phyloP scores from a whole-genome alignment of 352 stramenopile genomes.

The Pythium periplocum region DNA sequence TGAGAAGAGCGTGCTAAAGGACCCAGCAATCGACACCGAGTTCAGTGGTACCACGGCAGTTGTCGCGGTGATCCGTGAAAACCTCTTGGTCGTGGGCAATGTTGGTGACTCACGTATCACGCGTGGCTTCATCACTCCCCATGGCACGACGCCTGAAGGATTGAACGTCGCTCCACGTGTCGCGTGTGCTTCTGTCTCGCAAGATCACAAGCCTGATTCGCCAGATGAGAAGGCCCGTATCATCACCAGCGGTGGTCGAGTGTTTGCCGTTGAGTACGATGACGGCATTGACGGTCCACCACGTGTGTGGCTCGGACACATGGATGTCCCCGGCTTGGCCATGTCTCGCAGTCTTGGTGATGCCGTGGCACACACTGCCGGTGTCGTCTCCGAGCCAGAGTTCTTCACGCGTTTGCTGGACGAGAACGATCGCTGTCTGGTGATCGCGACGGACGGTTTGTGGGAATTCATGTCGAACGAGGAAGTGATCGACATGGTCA shows the following conservation, averaged over 20 bases:
- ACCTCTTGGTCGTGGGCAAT: constrained; percentile 92
- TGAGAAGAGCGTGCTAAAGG: constrained; percentile 83
- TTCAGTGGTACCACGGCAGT: constrained; percentile 88
- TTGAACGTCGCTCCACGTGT: constrained; percentile 25
- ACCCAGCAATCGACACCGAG: constrained; percentile 92
- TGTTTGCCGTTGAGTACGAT: constrained; percentile 99
- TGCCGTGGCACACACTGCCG: constrained; percentile 94
- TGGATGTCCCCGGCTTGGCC: constrained; percentile 97
- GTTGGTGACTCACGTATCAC: constrained; percentile 97
- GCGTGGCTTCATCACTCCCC: constrained; percentile 57
- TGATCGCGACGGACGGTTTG: constrained; percentile 97
- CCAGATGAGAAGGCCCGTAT: constrained; percentile 95
- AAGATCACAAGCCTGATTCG: constrained; percentile 97
- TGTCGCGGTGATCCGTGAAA: constrained; percentile 63
- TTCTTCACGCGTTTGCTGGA: constrained; percentile 86
- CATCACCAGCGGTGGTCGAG: constrained; percentile 90
- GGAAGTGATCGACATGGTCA: constrained; percentile 88
- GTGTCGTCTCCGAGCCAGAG: constrained; percentile 94
- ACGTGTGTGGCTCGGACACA: constrained; percentile 97
- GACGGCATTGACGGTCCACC: constrained; percentile 97
- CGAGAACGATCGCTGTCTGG: constrained; percentile 90
- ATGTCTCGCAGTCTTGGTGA: constrained; percentile 97
- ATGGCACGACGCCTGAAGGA: constrained; percentile 14
- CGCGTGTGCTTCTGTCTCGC: constrained; percentile 82
- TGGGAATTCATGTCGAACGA: constrained; percentile 99